Conservation (phyloP, 2,329 filamentous ascomycete genomes). For the Didymella pinodella region DNA sequence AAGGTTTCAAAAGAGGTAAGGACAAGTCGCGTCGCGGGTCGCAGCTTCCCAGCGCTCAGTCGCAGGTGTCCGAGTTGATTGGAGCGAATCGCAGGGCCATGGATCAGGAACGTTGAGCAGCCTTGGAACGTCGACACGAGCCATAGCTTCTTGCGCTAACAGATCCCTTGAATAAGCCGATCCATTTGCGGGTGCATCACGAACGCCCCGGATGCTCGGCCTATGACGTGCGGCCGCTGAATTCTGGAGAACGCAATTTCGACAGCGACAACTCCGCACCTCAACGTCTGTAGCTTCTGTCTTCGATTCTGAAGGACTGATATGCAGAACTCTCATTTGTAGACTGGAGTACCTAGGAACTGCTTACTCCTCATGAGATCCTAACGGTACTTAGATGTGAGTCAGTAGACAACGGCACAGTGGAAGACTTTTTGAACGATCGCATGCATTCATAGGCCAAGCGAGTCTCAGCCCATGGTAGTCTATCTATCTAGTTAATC, state of each 20-base stretch:
- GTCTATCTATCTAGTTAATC: conserved; percentile 49
- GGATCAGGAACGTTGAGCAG: conserved; percentile 16
- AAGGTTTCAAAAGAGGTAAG: conserved; percentile 30
- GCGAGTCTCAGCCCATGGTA: conserved; percentile 34
- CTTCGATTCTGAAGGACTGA: background rate
- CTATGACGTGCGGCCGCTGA: conserved; percentile 15
- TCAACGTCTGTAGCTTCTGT: background rate
- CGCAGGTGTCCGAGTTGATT: conserved; percentile 18
- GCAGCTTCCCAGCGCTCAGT: conserved; percentile 19
- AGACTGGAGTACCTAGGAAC: background rate
- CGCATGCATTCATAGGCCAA: conserved; percentile 40
- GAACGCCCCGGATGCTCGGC: conserved; percentile 10
- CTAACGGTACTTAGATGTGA: background rate
- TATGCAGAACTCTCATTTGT: background rate
- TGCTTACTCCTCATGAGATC: background rate
- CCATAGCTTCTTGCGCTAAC: conserved; percentile 23
- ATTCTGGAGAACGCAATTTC: background rate
- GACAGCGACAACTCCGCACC: background rate
- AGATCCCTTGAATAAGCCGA: conserved; percentile 20
- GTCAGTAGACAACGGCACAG: background rate
- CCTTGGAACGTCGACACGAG: conserved; percentile 19
- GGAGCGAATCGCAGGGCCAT: conserved; percentile 19
- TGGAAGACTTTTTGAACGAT: conserved; percentile 21
- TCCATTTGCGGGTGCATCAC: conserved; percentile 19
- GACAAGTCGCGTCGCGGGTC: conserved; percentile 22